These are phyloP conservation scores for Heimioporus punctisporus DNA, from an alignment of 1,284 basidiomycete species.

Conservation along the genomic window DNA sequence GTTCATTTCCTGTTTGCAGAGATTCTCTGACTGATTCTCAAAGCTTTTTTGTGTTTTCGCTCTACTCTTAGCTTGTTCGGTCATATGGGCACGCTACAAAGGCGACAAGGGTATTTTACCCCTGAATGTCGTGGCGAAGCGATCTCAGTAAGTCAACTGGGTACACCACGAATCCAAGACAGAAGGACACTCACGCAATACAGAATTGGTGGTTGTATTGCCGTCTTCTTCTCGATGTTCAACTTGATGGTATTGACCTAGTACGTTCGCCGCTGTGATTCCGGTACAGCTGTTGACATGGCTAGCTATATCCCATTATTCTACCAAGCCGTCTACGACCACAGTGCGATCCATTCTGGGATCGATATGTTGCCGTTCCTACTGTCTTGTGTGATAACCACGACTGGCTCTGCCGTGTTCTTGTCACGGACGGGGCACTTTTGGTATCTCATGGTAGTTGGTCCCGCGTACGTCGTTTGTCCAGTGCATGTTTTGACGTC, in stretches of 20 bases:
- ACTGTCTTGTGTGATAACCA: slow-evolving; percentile 9
- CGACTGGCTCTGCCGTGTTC: slow-evolving; percentile 3
- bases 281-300: neutral
- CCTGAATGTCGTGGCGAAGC: slow-evolving; percentile 7
- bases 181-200: neutral
- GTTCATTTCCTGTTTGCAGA: neutral
- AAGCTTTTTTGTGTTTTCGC: slow-evolving; percentile 10
- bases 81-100: slow-evolving; percentile 9
- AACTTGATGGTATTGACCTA: slow-evolving; percentile 8
- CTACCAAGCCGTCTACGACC: slow-evolving; percentile 15
- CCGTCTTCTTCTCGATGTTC: slow-evolving; percentile 17
- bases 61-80: slow-evolving; percentile 5
- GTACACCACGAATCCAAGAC: neutral
- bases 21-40: neutral
- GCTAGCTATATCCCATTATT: slow-evolving; percentile 14
- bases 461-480: slow-evolving; percentile 6
- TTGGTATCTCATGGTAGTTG: slow-evolving; percentile 10
- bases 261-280: too few species aligned
- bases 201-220: slow-evolving; percentile 11
- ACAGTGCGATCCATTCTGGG: slow-evolving; percentile 12
- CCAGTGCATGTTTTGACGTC: neutral
- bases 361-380: slow-evolving; percentile 16
- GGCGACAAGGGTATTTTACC: slow-evolving; percentile 14
- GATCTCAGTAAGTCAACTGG: slow-evolving; percentile 6
- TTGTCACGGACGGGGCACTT: slow-evolving; percentile 13